A percentile compares a stretch with the other conserved stretches of the same genome.
These are phyloP conservation scores for Leishmania gerbilli DNA, from an alignment of 208 protist genomes.

Conservation along the genomic window DNA sequence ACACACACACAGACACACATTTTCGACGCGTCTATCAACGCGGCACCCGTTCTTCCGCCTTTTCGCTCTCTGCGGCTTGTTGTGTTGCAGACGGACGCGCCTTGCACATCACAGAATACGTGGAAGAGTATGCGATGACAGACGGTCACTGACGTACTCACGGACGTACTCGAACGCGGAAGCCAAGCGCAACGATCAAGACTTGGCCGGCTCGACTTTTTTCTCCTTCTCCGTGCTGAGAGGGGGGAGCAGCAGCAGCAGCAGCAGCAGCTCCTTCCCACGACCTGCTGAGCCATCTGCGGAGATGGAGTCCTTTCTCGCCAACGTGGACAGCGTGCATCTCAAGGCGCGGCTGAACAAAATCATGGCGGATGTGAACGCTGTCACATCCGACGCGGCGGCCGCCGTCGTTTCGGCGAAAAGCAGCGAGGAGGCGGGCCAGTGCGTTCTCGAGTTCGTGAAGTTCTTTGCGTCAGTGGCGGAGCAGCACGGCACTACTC, in stretches of 20 bases:
- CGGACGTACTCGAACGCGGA: not conserved
- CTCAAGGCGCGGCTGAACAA: slow-evolving; percentile 31
- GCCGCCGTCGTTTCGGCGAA: slow-evolving; percentile 1
- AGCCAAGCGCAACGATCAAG: not conserved
- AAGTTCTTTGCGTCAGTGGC: slow-evolving; percentile 44
- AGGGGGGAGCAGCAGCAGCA: not conserved
- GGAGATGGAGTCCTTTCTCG: slow-evolving; percentile 29
- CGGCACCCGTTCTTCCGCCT: not conserved
- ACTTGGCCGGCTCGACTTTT: not conserved
- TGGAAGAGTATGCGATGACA: not conserved
- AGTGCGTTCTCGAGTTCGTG: slow-evolving; percentile 46
- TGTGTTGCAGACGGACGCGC: not conserved
- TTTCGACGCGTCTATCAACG: not conserved
- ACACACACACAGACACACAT: not conserved
- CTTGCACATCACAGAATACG: not conserved
- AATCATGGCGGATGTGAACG: slow-evolving; percentile 25
- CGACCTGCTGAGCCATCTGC: no score
- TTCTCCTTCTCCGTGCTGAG: not conserved
- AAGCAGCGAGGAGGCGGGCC: slow-evolving; percentile 39
- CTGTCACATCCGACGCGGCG: slow-evolving; percentile 3
- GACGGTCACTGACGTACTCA: not conserved
- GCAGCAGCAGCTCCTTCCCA: not conserved
- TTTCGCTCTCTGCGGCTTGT: not conserved
- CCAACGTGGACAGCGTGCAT: slow-evolving; percentile 10
- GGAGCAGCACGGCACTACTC: slow-evolving; percentile 45